Base-by-base conservation (phyloP, 495 filamentous ascomycete species). In the Aspergillus homomorphus region DNA sequence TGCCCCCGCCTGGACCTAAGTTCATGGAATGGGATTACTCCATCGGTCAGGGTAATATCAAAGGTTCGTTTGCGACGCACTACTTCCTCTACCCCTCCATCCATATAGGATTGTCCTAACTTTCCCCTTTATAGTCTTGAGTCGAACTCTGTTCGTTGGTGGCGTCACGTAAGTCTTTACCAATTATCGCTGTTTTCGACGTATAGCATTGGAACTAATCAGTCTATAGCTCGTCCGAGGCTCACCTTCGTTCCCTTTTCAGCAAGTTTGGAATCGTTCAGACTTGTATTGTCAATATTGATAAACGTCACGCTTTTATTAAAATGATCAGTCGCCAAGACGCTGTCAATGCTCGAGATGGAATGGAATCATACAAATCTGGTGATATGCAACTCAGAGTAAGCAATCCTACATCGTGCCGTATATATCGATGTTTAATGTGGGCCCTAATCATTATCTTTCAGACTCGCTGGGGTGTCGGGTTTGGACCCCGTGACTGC, bases 281-380 rank as follows among this genome's bases (percentile, higher is more conserved):
- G 66, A 96, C 92, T 12, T 96, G 92, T 72, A 99, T 99, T 59
- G 93, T 97, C 66, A 96, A 98, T 73, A 87, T 88, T 58, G 95
- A 98, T 63, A 98, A 96, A 73, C 89, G 94, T 21, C 95, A 98
- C 74, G 94, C 94, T 14, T 99, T 99, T 66, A 92, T 99, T 61
- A 99, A 99, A 73, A 98, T 99, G 94, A 82, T 92, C 57, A 90
- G 82, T 54, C 91, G 95, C 22, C 77, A 82, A 26, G 92, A 97
- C 68, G 92, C 94, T 12, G 81, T 96, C 24, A 72, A 69, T 51
- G 94, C 94, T 51, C 90, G 94, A 60, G 84, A 88, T n/a, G 90
- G 87, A 44, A 97, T 98, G 92, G 92, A 96, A 63, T 87, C 85
- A 4, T 81, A 84, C 62, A 84, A 86, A 56, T 80, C 81, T 51